Conservation (phyloP, 371 early-diverging fungal genomes). For the Mucor plumbeus region DNA sequence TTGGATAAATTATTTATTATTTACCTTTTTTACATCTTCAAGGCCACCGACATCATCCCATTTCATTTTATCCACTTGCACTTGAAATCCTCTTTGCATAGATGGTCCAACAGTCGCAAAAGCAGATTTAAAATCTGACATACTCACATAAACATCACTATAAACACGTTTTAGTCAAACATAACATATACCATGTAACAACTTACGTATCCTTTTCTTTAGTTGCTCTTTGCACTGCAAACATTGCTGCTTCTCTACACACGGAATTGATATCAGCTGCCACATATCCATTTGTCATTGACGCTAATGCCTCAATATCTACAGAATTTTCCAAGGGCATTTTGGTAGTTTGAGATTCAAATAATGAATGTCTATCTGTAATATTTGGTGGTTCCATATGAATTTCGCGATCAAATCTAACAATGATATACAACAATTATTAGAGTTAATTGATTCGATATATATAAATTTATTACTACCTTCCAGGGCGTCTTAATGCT, state of each 20-base stretch:
- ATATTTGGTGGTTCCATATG: conserved; percentile 81
- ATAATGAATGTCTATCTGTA: conserved; percentile 63
- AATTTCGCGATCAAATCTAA: conserved; percentile 94
- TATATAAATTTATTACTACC: conserved; percentile 73
- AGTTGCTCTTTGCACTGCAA: conserved; percentile 60
- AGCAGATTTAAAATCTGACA: conserved; percentile 67
- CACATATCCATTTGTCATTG: conserved; percentile 94
- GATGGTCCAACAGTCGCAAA: conserved; percentile 70
- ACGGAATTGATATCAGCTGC: conserved; percentile 96
- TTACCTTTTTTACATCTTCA: conserved; percentile 84
- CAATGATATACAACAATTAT: too few species aligned
- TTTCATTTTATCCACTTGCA: conserved; percentile 62
- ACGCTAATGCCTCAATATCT: conserved; percentile 69
- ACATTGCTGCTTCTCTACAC: conserved; percentile 86
- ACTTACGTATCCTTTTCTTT: conserved; percentile 16
- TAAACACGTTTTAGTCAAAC: not conserved
- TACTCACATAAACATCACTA: conserved; percentile 38
- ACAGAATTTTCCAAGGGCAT: conserved; percentile 63
- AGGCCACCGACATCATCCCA: conserved; percentile 97
- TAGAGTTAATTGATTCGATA: too few species aligned
- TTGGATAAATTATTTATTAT: not conserved
- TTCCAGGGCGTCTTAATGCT: conserved; percentile 96
- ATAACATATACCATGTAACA: not conserved
- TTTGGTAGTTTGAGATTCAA: conserved; percentile 57
- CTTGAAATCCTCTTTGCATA: conserved; percentile 64